Evolutionary conservation across 805 yeast genomes (phyloP), one percentile per base, ranked within the genome.

Genomic region (Helenozyma baotianmanensis): DNA sequence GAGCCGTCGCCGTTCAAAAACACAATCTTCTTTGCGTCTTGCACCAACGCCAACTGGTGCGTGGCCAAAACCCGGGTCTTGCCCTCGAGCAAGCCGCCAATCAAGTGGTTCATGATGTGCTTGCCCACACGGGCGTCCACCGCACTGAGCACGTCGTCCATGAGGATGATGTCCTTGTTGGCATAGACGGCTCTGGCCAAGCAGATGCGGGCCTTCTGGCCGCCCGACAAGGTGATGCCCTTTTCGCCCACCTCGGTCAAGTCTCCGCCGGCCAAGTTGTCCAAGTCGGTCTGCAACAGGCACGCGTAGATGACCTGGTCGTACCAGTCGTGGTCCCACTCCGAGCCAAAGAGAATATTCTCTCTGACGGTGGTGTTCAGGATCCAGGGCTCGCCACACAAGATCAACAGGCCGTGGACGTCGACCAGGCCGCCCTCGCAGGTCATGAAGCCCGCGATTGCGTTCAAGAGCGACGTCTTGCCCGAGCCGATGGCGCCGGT

Each of bases 161-260:
- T 22, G 10, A 38, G 26, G 4, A 38, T 32, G 11, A 32, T 32
- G 3, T 29, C 27, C 4, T 32, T 18, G 14, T 23, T 18, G 2
- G 42, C 36, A 25, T 38, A 38, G 5, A 38, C 35, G 4, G 42
- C 39, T 19, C 42, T 25, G 23, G 42, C 42, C 30, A 38, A 35
- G 12, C 32, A 18, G 12, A 35, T 17, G 9, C 42, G 36, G 9
- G 42, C 42, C 21, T 38, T 38, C 16, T 38, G 42, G 13, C 42
- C 42, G 11, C 42, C 42, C 3, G 42, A 38, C 18, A 38, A 27
- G 8, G 38, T 38, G 21, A 38, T 35, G 4, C 42, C 42, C 7
- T 36, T 27, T 22, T 38, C 42, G 14, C 42, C 42, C 12, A 38
- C 30, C 18, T 38, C 39, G 8, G 42, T 38, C 9, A 9, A 21